Evolutionary conservation across 495 filamentous ascomycete species (phyloP).

Genomic region (Penicillium waksmanii): DNA sequence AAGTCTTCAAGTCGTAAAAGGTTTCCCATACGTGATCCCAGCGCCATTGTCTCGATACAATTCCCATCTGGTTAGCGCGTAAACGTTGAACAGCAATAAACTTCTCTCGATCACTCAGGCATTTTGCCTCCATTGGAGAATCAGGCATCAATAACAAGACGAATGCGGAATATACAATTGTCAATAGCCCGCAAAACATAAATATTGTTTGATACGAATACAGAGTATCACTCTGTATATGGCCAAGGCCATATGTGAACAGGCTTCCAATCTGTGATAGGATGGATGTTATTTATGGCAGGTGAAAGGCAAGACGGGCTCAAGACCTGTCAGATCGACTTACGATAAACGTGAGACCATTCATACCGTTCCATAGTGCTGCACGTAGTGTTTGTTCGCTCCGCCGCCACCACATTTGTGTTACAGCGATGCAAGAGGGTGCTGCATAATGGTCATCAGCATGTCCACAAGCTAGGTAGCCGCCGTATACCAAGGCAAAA

Average conservation of each 20-base stretch:
- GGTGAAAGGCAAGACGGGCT: not conserved
- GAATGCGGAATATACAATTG: constrained; percentile 8
- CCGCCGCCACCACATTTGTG: constrained; percentile 62
- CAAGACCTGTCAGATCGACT: not conserved
- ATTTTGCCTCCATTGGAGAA: constrained; percentile 51
- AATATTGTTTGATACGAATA: constrained; percentile 19
- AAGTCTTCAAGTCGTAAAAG: constrained; percentile 47
- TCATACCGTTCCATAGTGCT: constrained; percentile 59
- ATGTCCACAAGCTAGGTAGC: no score
- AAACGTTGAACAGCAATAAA: constrained; percentile 56
- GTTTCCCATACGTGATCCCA: constrained; percentile 56
- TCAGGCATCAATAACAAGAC: constrained; percentile 51
- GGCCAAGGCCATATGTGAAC: constrained; percentile 59
- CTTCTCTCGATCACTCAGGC: constrained; percentile 44
- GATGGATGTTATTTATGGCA: not conserved
- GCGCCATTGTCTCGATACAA: constrained; percentile 48
- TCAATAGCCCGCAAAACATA: constrained; percentile 27
- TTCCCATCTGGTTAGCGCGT: constrained; percentile 57
- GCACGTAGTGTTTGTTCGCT: constrained; percentile 57
- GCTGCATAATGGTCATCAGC: constrained; percentile 21
- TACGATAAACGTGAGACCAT: constrained; percentile 44
- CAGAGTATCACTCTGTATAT: constrained; percentile 50
- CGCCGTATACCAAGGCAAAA: no score
- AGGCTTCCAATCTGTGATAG: constrained; percentile 31
- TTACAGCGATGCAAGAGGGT: constrained; percentile 56